Percentiles rank a stretch among this genome's conserved stretches.
Conservation (phyloP, 352 stramenopile species). For the Phytophthora idaei region DNA sequence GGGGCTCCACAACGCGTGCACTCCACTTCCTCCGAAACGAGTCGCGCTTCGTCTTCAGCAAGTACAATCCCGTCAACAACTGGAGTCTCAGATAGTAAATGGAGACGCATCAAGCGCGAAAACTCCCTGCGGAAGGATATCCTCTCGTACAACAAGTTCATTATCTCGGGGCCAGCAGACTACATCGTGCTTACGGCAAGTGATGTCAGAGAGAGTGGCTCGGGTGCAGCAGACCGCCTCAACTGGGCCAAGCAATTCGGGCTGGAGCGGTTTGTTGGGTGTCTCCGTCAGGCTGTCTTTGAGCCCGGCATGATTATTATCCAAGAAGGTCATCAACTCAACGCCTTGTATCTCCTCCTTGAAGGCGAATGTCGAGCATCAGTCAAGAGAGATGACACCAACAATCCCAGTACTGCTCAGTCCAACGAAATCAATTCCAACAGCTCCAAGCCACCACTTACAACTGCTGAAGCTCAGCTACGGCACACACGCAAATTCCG, state of each 20-base stretch:
- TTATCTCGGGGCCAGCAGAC: slow-evolving; percentile 45
- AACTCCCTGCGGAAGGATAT: slow-evolving; percentile 36
- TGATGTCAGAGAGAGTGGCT: slow-evolving; percentile 40
- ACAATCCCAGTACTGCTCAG: slow-evolving; percentile 1
- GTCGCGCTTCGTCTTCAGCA: slow-evolving; percentile 8
- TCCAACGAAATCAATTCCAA: slow-evolving; percentile 1
- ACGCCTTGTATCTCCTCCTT: slow-evolving; percentile 40
- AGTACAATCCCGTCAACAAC: background rate
- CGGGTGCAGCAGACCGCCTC: slow-evolving; percentile 36
- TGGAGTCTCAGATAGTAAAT: slow-evolving; percentile 33
- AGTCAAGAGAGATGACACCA: slow-evolving; percentile 23
- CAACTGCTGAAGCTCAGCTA: slow-evolving; percentile 31
- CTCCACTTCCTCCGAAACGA: background rate
- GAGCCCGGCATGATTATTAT: slow-evolving; percentile 38
- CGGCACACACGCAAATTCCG: slow-evolving; percentile 38
- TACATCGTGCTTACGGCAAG: slow-evolving; percentile 46
- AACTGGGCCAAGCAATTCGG: slow-evolving; percentile 45
- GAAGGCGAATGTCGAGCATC: slow-evolving; percentile 50
- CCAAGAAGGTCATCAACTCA: slow-evolving; percentile 35
- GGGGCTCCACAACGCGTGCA: slow-evolving; percentile 13
- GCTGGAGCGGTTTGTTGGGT: slow-evolving; percentile 41
- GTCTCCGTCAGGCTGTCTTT: slow-evolving; percentile 40
- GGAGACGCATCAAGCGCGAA: slow-evolving; percentile 46
- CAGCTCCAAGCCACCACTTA: slow-evolving; percentile 14
- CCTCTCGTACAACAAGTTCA: slow-evolving; percentile 48